Percentiles rank a stretch among this genome's conserved stretches.
phyloP scores from a whole-genome alignment of 768 basidiomycete genomes.

The Hortiboletus campestris region DNA sequence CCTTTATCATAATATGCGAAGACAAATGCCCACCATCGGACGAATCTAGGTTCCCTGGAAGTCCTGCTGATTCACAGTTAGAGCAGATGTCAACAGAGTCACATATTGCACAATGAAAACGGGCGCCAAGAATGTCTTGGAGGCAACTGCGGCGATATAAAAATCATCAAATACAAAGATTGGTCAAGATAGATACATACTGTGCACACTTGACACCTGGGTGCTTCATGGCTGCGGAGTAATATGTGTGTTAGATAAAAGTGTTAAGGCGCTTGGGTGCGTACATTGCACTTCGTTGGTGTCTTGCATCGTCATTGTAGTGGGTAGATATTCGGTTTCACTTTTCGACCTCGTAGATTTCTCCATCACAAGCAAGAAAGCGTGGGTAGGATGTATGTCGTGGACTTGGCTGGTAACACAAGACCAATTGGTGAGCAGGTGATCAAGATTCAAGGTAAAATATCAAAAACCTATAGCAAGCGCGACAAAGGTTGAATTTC shows the following conservation, averaged over 20 bases:
- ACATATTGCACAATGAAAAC: slow-evolving; percentile 92
- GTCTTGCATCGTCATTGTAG: slow-evolving; percentile 33
- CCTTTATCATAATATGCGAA: slow-evolving; percentile 94
- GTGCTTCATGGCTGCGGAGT: slow-evolving; percentile 62
- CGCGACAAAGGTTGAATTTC: slow-evolving; percentile 77
- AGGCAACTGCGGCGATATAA: slow-evolving; percentile 58
- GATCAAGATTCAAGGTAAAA: slow-evolving; percentile 6
- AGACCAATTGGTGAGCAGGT: background rate
- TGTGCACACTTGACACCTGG: slow-evolving; percentile 83
- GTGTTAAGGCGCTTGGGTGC: slow-evolving; percentile 20
- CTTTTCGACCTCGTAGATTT: slow-evolving; percentile 41
- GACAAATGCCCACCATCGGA: slow-evolving; percentile 76
- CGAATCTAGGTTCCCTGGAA: slow-evolving; percentile 79
- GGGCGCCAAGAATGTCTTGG: slow-evolving; percentile 86
- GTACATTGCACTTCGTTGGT: slow-evolving; percentile 60
- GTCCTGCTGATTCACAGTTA: slow-evolving; percentile 82
- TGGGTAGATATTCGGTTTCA: slow-evolving; percentile 36
- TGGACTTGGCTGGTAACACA: slow-evolving; percentile 68
- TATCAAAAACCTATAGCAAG: slow-evolving; percentile 67
- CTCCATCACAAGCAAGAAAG: slow-evolving; percentile 81
- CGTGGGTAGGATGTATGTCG: slow-evolving; percentile 86
- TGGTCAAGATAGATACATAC: slow-evolving; percentile 44
- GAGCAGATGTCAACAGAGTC: slow-evolving; percentile 81
- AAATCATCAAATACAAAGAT: background rate
- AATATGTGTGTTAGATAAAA: slow-evolving; percentile 1